Evolutionary conservation across 148 eudicot genomes (phyloP), one percentile per base, ranked within the genome.

Genomic region (Amaranthus hypochondriacus): DNA sequence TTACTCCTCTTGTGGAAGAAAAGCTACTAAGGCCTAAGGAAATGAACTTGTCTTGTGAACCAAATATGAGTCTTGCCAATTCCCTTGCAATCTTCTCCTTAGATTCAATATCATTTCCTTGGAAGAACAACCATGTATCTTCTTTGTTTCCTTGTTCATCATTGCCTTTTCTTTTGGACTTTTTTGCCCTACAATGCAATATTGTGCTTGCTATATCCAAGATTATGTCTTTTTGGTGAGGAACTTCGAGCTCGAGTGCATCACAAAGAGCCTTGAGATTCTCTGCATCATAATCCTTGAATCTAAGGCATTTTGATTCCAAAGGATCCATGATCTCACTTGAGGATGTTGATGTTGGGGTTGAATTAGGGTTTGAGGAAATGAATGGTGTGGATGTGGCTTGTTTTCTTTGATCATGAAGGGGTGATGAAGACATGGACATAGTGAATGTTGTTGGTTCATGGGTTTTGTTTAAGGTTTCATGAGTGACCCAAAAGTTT

Each of bases 121-220:
- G 88, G 81, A 91, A 91, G 39, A 87, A 81, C 67, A 94, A 80
- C 97, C 98, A 94, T 44, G 98, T 89, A 14, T 91, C 97, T 78
- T 94, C 90, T 78, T 87, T 93, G 6, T 44, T 68, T 9, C 66
- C 67, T 4, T 47, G 63, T 21, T 75, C 75, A 14, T 61, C 71
- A 54, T 68, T 70, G 8, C 71, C 78, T 73, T 87, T 91, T 54
- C 95, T 82, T 61, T 61, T 66, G 4, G 77, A 54, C 81, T 75
- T 86, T 48, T 93, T 86, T 4, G 93, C 88, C 73, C 97, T 80
- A 82, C 91, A 94, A 64, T 79, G 79, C 49, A 91, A 63, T n/a
- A 91, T 73, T 1, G 97, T 86, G 73, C 78, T 85, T 0, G 83
- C 91, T 43, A 94, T 86, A 42, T 89, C 97, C 3, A 83, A 82